A percentile compares a stretch with the other conserved stretches of the same genome.
Conservation (phyloP, 805 yeast species). For the Nakazawaea peltata region DNA sequence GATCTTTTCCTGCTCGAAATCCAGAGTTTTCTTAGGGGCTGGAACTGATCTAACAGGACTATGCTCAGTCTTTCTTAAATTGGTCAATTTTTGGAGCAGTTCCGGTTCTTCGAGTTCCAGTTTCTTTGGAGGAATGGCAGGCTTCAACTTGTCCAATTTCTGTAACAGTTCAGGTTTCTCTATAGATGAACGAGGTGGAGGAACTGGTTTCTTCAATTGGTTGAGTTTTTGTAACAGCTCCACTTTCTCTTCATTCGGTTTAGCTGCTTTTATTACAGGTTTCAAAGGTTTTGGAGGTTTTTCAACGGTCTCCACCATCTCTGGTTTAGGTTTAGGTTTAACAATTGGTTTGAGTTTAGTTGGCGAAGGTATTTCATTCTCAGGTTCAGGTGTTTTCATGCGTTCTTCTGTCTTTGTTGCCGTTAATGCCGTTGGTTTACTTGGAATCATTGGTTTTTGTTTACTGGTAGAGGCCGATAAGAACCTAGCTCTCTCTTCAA, state of each 20-base stretch:
- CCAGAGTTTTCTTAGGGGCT: background rate
- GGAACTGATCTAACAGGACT: background rate
- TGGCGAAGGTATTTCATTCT: no score
- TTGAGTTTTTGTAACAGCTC: background rate
- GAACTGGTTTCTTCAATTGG: conserved; percentile 10
- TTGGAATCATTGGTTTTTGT: conserved; percentile 8
- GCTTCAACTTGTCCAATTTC: conserved; percentile 11
- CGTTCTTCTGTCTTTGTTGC: background rate
- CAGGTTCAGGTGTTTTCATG: background rate
- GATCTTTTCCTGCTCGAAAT: conserved; percentile 8
- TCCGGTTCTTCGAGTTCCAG: conserved; percentile 4
- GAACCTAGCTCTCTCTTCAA: conserved; percentile 11
- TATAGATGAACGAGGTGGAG: background rate
- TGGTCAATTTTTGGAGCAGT: background rate
- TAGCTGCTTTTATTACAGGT: no score
- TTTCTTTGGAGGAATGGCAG: conserved; percentile 7
- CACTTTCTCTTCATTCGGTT: background rate
- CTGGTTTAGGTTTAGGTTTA: background rate
- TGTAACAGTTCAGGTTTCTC: conserved; percentile 13
- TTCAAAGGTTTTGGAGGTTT: no score
- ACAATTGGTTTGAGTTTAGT: background rate
- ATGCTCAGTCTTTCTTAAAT: conserved; percentile 1
- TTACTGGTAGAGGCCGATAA: no score
- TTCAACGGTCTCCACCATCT: background rate
- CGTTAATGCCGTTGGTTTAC: conserved; percentile 7